These are phyloP conservation scores for Diplodia intermedia DNA, from an alignment of 2,329 filamentous ascomycete genomes.

Conservation along the genomic window DNA sequence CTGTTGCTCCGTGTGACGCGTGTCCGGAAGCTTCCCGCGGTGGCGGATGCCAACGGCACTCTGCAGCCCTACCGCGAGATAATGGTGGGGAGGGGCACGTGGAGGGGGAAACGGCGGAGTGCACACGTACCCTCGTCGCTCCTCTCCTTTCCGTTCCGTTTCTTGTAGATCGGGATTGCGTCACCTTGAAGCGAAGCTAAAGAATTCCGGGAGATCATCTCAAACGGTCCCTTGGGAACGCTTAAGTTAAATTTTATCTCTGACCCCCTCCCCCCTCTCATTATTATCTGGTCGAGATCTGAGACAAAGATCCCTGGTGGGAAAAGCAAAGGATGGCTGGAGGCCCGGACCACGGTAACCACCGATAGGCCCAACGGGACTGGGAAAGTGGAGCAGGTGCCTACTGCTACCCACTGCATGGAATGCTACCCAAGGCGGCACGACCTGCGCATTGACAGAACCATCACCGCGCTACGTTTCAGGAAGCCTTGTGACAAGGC, in stretches of 20 bases:
- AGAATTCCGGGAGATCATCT: background rate
- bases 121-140: slow-evolving; percentile 8
- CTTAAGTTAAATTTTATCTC: slow-evolving; percentile 1
- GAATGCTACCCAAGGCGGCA: background rate
- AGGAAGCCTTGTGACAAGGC: background rate
- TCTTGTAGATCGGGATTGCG: slow-evolving; percentile 26
- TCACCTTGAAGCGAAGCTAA: slow-evolving; percentile 7
- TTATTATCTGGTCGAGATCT: background rate
- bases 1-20: background rate
- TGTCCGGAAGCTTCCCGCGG: background rate
- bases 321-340: background rate
- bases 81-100: no score
- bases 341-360: background rate
- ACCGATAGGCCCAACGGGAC: background rate
- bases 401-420: no score
- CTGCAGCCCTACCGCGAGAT: slow-evolving; percentile 8
- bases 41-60: background rate
- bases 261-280: background rate
- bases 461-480: slow-evolving; percentile 11
- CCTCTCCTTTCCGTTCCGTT: slow-evolving; percentile 9
- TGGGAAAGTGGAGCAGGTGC: slow-evolving; percentile 1
- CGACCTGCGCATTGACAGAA: background rate
- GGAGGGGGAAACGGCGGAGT: background rate
- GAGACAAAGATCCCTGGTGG: slow-evolving; percentile 7
- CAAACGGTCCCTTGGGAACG: background rate